Percentiles rank a stretch among this genome's conserved stretches.
Evolutionary conservation across 2,329 filamentous ascomycete species (phyloP).

Genomic region (Sarocladiaceae sp.): DNA sequence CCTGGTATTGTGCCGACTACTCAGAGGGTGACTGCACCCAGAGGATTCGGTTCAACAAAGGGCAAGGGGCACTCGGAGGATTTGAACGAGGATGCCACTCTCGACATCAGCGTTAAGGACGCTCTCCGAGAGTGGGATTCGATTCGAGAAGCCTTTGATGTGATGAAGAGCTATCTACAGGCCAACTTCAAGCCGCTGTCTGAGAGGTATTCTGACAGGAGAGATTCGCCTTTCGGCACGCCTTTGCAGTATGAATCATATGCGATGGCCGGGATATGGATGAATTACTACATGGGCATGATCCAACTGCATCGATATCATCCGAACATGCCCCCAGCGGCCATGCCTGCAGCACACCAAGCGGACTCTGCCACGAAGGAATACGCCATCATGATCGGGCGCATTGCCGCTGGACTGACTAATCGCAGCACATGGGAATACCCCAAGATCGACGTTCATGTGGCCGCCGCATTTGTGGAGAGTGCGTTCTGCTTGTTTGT

Average conservation of each 20-base stretch:
- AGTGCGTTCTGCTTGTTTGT: constrained; percentile 80
- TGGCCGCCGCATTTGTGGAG: constrained; percentile 49
- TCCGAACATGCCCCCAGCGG: constrained; percentile 83
- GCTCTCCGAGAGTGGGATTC: constrained; percentile 73
- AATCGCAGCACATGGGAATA: constrained; percentile 44
- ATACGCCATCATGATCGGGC: constrained; percentile 69
- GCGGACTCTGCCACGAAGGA: constrained; percentile 64
- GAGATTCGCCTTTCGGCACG: constrained; percentile 70
- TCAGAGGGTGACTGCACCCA: constrained; percentile 42
- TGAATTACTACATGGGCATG: constrained; percentile 76
- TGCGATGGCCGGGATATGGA: constrained; percentile 82
- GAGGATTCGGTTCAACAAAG: constrained; percentile 47
- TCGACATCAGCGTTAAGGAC: constrained; percentile 58
- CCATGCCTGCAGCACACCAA: constrained; percentile 78
- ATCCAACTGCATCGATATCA: constrained; percentile 79
- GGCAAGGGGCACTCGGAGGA: constrained; percentile 37
- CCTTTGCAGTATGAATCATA: constrained; percentile 79
- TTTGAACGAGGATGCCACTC: constrained; percentile 45
- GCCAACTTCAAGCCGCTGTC: constrained; percentile 70
- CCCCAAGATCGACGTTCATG: too few relatives aligned
- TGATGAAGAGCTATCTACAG: constrained; percentile 60
- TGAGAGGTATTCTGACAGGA: constrained; percentile 56
- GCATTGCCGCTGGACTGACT: constrained; percentile 68
- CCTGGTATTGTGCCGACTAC: constrained; percentile 50
- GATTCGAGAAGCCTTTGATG: constrained; percentile 64